Base-by-base conservation (phyloP, 331 rosid species). In the Pyrus hybrid region DNA sequence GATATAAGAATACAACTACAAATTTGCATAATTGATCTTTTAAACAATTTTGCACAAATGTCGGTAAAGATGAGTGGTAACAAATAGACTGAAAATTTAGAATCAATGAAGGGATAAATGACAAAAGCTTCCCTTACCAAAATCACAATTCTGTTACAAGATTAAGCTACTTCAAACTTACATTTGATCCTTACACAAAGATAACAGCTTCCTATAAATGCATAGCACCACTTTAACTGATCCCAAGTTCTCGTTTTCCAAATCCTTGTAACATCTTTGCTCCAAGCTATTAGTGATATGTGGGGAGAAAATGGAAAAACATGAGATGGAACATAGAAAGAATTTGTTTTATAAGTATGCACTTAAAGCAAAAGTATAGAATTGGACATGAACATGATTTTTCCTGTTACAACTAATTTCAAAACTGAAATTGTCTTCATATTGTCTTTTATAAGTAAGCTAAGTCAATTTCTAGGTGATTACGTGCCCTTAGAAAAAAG, bases 261-360 rank as follows among this genome's bases (percentile, higher is more conserved):
- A 76, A 78, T 92, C 96, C 86, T 92, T 94, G 89, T 84, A 94
- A 79, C 83, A 94, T 76, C 93, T 83, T 82, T 87, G 96, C 83
- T 94, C 97, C 77, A 94, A 77, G 71, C 63, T 73, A 6, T 87
- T 88, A 16, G 96, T 87, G 79, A 94, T 90, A 93, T 92, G 86
- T 65, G 77, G 37, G 82, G 54, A 72, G 43, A 74, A 78, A 77
- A 77, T 37, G 66, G 73, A 73, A 28, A 56, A 57, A 61, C 66
- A 43, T 77, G 49, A 81, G 66, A 63, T 6, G 67, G 37, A 64
- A 79, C 28, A 51, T 69, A 60, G 30, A 18, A 63, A 13, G 47
- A 35, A 75, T 73, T 32, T 37, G 62, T 63, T 53, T 70, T 62
- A 26, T 21, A 35, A 62, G 68, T 14, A 25, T 63, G 26, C 74